Evolutionary conservation across 345 rosid species (phyloP).

Genomic region (Dipteronia dyeriana): DNA sequence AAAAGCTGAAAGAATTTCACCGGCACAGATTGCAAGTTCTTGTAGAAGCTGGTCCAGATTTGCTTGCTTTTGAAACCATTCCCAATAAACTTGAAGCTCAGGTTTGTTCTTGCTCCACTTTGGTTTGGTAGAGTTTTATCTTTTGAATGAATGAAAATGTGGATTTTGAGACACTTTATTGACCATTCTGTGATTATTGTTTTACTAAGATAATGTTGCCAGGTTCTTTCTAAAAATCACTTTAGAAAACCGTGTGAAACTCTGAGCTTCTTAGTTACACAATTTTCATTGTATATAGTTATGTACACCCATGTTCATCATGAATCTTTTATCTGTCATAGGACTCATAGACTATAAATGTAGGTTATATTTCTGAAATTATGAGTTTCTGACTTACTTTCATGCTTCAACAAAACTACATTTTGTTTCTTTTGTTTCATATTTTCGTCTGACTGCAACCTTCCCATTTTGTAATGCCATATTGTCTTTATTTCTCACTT

Average conservation of each 20-base stretch:
- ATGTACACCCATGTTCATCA: neutral
- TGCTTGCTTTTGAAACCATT: slow-evolving; percentile 90
- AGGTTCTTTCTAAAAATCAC: neutral
- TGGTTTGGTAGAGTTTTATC: neutral
- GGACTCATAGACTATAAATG: neutral
- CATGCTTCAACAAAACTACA: neutral
- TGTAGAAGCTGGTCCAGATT: slow-evolving; percentile 80
- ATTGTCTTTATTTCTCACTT: neutral
- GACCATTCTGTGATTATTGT: neutral
- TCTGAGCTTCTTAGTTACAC: too few relatives aligned
- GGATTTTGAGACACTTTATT: neutral
- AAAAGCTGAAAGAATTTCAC: slow-evolving; percentile 84
- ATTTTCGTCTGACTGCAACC: neutral
- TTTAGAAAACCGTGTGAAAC: too few relatives aligned
- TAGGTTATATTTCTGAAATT: neutral
- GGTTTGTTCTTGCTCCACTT: slow-evolving; percentile 39
- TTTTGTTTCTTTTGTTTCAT: too few relatives aligned
- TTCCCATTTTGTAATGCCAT: neutral
- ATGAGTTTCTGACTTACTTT: neutral
- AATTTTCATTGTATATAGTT: neutral
- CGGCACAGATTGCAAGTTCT: slow-evolving; percentile 80
- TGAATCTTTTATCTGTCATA: neutral
- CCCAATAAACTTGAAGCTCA: slow-evolving; percentile 93
- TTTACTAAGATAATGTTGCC: neutral
- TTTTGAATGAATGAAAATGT: neutral